These are phyloP conservation scores for Chrysosphaeria jannelii DNA, from an alignment of 2,329 filamentous ascomycete genomes.

Conservation along the genomic window DNA sequence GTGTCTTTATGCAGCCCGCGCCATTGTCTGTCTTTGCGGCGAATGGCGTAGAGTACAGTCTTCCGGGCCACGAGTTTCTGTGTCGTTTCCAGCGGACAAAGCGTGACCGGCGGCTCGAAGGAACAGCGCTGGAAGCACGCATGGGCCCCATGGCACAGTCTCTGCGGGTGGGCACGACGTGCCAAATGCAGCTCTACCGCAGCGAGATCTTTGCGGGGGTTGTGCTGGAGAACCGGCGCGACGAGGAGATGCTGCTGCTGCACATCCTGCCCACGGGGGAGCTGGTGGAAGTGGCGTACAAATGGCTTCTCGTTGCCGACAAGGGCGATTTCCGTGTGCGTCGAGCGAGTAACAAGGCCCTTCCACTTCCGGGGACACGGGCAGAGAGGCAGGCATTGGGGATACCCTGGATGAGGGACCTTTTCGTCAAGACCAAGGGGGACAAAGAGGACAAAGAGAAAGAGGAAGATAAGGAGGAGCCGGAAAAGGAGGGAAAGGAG, in stretches of 20 bases:
- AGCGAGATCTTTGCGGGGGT: constrained; percentile 77
- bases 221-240: constrained; percentile 51
- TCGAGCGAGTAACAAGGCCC: constrained; percentile 43
- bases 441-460: too few relatives aligned
- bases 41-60: constrained; percentile 62
- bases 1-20: constrained; percentile 70
- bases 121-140: constrained; percentile 36
- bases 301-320: constrained; percentile 49
- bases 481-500: too few relatives aligned
- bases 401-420: too few relatives aligned
- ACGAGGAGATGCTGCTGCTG: constrained; percentile 47
- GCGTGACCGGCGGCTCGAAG: constrained; percentile 45
- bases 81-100: constrained; percentile 85
- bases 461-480: too few relatives aligned
- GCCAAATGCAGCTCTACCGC: constrained; percentile 61
- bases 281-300: constrained; percentile 53
- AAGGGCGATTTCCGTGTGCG: constrained; percentile 37
- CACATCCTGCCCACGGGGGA: constrained; percentile 62
- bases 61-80: constrained; percentile 73
- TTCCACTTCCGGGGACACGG: constrained; percentile 34
- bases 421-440: too few relatives aligned
- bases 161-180: constrained; percentile 42
- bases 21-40: constrained; percentile 68
- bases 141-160: constrained; percentile 36
- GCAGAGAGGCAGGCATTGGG: too few relatives aligned